Conservation (phyloP, 139 green algal species). For the Picochlorum costavermella region DNA sequence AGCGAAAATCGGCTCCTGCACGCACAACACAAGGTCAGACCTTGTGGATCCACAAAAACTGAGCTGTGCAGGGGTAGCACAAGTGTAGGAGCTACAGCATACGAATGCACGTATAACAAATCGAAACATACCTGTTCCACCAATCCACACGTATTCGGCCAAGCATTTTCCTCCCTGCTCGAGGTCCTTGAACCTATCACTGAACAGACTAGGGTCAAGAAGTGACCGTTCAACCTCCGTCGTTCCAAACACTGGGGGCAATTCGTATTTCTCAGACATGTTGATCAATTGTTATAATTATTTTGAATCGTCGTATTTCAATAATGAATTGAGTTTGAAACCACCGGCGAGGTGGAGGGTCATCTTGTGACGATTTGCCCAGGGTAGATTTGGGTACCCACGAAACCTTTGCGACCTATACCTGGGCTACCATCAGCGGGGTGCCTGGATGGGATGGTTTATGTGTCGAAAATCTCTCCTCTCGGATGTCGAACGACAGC, state of each 20-base stretch:
- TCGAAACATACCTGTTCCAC: conserved; percentile 45
- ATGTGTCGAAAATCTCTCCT: no score
- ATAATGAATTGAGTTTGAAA: background rate
- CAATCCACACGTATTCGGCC: conserved; percentile 92
- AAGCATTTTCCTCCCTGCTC: conserved; percentile 25
- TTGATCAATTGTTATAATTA: background rate
- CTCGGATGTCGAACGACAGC: no score
- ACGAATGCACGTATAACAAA: background rate
- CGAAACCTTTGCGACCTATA: no score
- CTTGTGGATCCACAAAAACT: background rate
- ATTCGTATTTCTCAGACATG: conserved; percentile 14
- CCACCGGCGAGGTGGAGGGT: no score
- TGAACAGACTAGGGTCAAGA: conserved; percentile 21
- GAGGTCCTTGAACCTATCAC: conserved; percentile 25
- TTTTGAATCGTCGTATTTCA: background rate
- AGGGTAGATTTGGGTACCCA: no score
- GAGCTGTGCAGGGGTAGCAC: background rate
- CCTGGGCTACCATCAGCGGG: no score
- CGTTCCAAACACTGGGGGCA: conserved; percentile 20
- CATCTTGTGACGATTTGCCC: no score
- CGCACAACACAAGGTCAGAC: background rate
- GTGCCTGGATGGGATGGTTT: no score
- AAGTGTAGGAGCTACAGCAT: background rate
- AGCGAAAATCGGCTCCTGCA: conserved; percentile 54
- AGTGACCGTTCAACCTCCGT: conserved; percentile 16